Conservation (phyloP, 257 asterid genomes). For the Solanum dulcamara region DNA sequence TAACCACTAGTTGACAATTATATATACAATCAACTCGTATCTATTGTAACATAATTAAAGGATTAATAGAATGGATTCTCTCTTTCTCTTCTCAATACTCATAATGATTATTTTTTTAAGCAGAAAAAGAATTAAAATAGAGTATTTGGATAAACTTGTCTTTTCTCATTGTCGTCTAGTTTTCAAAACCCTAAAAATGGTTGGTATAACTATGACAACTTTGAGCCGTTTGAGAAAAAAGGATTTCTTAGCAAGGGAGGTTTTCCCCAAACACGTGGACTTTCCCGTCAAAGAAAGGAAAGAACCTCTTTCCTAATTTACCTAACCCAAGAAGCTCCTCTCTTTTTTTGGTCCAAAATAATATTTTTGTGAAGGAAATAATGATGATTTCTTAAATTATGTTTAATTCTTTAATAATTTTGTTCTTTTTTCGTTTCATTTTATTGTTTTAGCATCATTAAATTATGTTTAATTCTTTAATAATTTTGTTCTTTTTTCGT, state of each 20-base stretch:
- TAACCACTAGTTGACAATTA: too few species aligned
- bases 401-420: not conserved
- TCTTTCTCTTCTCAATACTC: too few species aligned
- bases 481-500: not conserved
- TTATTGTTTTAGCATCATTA: not conserved
- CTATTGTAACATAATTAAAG: too few species aligned
- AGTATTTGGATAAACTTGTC: not conserved
- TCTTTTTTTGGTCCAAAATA: not conserved
- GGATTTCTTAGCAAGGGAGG: slow-evolving; percentile 24
- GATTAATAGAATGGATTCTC: too few species aligned
- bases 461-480: not conserved
- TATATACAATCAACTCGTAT: too few species aligned
- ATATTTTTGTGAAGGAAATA: not conserved
- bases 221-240: not conserved
- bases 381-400: not conserved
- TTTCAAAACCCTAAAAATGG: not conserved
- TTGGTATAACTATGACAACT: not conserved
- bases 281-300: not conserved
- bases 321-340: not conserved
- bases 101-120: not conserved
- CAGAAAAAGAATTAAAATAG: not conserved
- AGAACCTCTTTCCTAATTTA: not conserved
- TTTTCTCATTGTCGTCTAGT: not conserved
- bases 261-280: slow-evolving; percentile 11
- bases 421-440: not conserved